Base-by-base conservation (phyloP, 2,329 filamentous ascomycete genomes). In the Verticillium longisporum region DNA sequence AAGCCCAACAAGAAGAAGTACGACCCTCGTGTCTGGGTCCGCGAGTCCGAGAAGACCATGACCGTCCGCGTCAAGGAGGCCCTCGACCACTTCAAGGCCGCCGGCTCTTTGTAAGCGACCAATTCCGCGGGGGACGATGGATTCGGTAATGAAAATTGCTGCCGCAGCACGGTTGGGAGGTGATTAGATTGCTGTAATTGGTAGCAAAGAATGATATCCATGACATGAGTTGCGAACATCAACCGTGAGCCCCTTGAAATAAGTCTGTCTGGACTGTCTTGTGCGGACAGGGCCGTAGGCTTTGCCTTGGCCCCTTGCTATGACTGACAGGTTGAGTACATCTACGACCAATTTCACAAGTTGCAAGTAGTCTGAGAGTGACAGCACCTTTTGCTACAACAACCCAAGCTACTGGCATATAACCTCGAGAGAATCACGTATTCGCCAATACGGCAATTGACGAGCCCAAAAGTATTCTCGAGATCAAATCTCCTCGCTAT, bases 1-100 rank as follows among this genome's bases (percentile, higher is more conserved):
- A 98, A 98, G 89, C 94, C 95, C 74, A 99, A 99, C 88, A 99
- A 99, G 91, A 98, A 97, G 82, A 88, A 82, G 82, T 92, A 66
- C 68, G 75, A 91, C 80, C 92, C 92, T 70, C 88, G 92, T 79
- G 92, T 97, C 74, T 97, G 93, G 94, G 91, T 97, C 65, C 90
- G 93, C 64, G 90, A 93, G 83, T 95, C 94, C 72, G 95, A 99
- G 87, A 96, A 97, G 88, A 92, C 89, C 73, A 99, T 98, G 95
- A 85, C 83, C 73, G 80, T 82, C 71, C 91, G 95, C 78, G 86
- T 97, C 67, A 74, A 85, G 69, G 86, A 88, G 75, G 94, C 90
- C 63, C 88, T 99, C 66, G 82, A 88, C 72, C 94, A 98, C 83
- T 99, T 99, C 86, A 93, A 95, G 83, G 85, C 91, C 70, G 84